These are phyloP conservation scores for Coemansia sp. DNA, from an alignment of 192 early-diverging fungal species.

Conservation along the genomic window DNA sequence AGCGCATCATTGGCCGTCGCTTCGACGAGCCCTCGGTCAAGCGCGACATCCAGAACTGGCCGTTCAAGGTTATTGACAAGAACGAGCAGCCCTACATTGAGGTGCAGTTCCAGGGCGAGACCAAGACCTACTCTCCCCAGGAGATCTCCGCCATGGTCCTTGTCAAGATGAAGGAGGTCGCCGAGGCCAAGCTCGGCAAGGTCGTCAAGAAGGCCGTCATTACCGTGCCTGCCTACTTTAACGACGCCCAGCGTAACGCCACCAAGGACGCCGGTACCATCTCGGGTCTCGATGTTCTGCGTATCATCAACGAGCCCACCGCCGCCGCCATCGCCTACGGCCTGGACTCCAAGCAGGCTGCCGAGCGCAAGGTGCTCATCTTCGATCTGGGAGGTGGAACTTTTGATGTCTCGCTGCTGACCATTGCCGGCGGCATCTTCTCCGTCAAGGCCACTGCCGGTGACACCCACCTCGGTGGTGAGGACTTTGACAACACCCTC, in stretches of 20 bases:
- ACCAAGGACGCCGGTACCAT: conserved; percentile 90
- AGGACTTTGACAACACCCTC: conserved; percentile 72
- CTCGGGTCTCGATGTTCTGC: conserved; percentile 79
- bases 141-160: conserved; percentile 78
- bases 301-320: conserved; percentile 91
- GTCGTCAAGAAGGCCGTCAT: conserved; percentile 68
- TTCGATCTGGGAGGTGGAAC: conserved; percentile 86
- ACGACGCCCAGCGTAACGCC: conserved; percentile 87
- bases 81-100: conserved; percentile 70
- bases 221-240: conserved; percentile 82
- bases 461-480: conserved; percentile 82
- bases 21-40: conserved; percentile 82
- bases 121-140: conserved; percentile 76
- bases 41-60: conserved; percentile 79
- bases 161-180: conserved; percentile 76
- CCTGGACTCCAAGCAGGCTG: conserved; percentile 71
- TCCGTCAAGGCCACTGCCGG: conserved; percentile 75
- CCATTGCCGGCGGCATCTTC: conserved; percentile 75
- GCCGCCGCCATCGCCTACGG: conserved; percentile 86
- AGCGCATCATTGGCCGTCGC: conserved; percentile 86
- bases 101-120: conserved; percentile 80
- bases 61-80: conserved; percentile 73
- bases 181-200: conserved; percentile 74
- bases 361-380: conserved; percentile 72
- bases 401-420: conserved; percentile 82